Base-by-base conservation (phyloP, 169 alveolate genomes). In the Eimeria falciformis region DNA sequence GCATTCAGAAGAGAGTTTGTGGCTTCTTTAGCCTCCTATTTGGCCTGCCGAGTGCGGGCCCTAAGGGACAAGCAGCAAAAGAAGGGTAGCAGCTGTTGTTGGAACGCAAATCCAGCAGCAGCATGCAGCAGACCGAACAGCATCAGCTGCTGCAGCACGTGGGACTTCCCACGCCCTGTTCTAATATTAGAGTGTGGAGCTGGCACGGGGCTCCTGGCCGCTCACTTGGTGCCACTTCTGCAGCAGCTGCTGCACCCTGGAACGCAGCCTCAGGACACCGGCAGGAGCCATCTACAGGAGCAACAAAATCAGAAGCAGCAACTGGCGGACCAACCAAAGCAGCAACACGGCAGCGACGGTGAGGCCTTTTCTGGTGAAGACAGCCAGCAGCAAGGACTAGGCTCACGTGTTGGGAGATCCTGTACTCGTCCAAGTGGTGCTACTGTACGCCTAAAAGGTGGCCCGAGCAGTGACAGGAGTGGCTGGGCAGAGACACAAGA, bases 91-190 rank as follows among this genome's bases (percentile, higher is more conserved):
- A 18, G 85, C 62, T 45, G 85, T 45, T 23, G 66, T 33, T 46
- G 55, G 27, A 40, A 23, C 17, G 90, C 75, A 18, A 25, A 9
- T 4, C 0, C 87, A 4, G 66, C 87, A 78, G 50, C 47, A 50
- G 87, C 68, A 37, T 23, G 86, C 37, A 17, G 68, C 47, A 77
- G 86, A 40, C 21, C 40, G 58, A 23, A 0, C 84, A 11, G 75
- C 91, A 58, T 65, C 91, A 33, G 68, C 11, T 83, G 91, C 91
- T 83, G 91, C 91, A 83, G 81, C 27, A 43, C 18, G 14, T 62
- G 91, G 91, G 65, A 62, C 50, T 1, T 45, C 18, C 21, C 21
- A 11, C 23, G 81, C 23, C 91, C 81, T 50, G 43, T 56, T 62
- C 21, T 43, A 2, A 37, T 62, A 1, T 23, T 62, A 68, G 91